Evolutionary conservation across 768 basidiomycete genomes (phyloP), one percentile per base, ranked within the genome.

Genomic region (Candolleomyces aberdarensis): DNA sequence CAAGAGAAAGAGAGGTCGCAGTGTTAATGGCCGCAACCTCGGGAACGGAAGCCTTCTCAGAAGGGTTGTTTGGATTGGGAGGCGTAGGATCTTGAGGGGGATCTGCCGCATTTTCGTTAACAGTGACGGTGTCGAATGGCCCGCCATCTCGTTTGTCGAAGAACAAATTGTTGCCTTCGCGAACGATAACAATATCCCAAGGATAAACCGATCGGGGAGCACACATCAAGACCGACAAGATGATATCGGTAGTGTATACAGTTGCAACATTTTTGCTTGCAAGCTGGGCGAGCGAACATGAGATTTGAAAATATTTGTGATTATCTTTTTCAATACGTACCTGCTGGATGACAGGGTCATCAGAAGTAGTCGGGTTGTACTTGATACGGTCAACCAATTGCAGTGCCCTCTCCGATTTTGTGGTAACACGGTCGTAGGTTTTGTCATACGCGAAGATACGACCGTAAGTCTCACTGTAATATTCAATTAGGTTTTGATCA

Each of bases 111-210:
- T 99, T 98, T 80, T 99, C 97, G 76, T 99, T 98, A 69, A 99
- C 97, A 17, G 96, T 97, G 60, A 98, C 89, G 41, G 91, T 96
- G 74, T 99, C 94, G 69, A 98, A 97, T 2, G 96, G 92, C 58
- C 96, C 96, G 15, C 95, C 96, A 71, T 95, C 93, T 61, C 97
- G 91, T 77, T 98, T 98, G 81, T 99, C 97, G 64, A 99, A 85
- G 82, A 91, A 98, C 9, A 99, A 77, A 70, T 88, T 92, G 78
- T 94, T 88, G 46, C 94, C 96, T 71, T 97, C 94, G 32, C 94
- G 89, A 32, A 93, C 82, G 66, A 98, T 90, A 63, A 99, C 91
- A 57, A 99, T 95, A 70, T 99, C 97, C 97, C 97, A 99, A 5
- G 96, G 96, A 75, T 97, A 95, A 61, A 96, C 94, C 13, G 94